Percentiles rank a stretch among this genome's conserved stretches.
Conservation (phyloP, 2,329 filamentous ascomycete genomes). For the Colletotrichum cereale region DNA sequence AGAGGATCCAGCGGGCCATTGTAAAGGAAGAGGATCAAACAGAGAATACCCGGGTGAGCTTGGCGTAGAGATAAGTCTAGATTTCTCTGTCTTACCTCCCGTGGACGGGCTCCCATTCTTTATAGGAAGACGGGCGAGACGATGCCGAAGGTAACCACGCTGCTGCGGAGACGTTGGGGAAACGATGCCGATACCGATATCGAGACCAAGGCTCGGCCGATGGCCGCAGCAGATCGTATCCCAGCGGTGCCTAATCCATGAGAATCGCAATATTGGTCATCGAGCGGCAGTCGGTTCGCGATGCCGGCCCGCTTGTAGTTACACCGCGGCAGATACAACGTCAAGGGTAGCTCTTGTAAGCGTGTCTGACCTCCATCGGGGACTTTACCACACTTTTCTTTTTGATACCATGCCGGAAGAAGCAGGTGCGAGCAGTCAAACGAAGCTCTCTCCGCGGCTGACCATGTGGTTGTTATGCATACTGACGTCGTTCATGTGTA, state of each 20-base stretch:
- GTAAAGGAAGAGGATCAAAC: background rate
- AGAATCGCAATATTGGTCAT: conserved; percentile 36
- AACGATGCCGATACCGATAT: background rate
- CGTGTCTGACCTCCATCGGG: conserved; percentile 6
- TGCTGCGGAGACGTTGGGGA: background rate
- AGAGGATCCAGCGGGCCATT: conserved; percentile 40
- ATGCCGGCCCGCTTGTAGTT: conserved; percentile 21
- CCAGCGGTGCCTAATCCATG: conserved; percentile 4
- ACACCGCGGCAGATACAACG: conserved; percentile 4
- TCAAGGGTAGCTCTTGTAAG: conserved; percentile 14
- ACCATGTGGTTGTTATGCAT: conserved; percentile 31
- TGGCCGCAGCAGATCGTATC: background rate
- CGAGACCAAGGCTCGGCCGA: conserved; percentile 6
- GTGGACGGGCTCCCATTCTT: conserved; percentile 5
- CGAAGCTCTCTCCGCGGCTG: background rate
- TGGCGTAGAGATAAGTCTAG: conserved; percentile 19
- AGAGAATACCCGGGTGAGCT: conserved; percentile 19
- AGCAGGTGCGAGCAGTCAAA: conserved; percentile 22
- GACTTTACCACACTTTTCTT: conserved; percentile 12
- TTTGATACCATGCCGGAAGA: conserved; percentile 20
- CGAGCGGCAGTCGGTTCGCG: conserved; percentile 8
- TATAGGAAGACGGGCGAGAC: conserved; percentile 3
- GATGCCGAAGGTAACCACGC: conserved; percentile 12
- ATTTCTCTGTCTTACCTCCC: background rate
- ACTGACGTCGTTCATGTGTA: conserved; percentile 23